phyloP scores from a whole-genome alignment of 2,329 filamentous ascomycete species.

The Pestalotiopsis sp. region DNA sequence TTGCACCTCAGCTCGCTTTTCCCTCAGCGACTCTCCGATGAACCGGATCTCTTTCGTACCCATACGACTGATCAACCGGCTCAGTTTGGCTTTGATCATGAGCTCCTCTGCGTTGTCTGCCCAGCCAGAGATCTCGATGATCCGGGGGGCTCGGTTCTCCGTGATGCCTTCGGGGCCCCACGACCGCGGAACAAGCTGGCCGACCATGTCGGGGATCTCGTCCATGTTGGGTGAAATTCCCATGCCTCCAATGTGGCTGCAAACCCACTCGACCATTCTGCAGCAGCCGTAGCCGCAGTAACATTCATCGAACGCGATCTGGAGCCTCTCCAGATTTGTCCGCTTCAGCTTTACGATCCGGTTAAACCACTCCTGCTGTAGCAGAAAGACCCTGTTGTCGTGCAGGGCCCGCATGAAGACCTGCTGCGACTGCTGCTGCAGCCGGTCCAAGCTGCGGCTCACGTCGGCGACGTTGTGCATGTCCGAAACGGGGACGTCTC shows the following conservation, averaged over 20 bases:
- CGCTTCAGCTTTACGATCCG: too few species aligned
- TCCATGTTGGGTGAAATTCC: neutral
- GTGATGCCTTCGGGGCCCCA: too few species aligned
- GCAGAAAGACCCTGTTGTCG: too few species aligned
- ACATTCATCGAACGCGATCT: slow-evolving; percentile 1
- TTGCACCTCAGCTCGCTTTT: too few species aligned
- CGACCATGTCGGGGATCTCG: neutral
- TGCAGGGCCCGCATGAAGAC: too few species aligned
- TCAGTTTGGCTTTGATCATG: neutral
- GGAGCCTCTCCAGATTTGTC: neutral
- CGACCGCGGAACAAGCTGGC: neutral
- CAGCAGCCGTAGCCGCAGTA: neutral
- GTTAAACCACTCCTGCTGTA: too few species aligned
- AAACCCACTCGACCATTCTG: neutral
- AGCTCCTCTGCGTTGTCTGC: neutral
- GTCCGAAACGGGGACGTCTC: neutral
- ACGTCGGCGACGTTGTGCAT: neutral
- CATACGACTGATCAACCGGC: too few species aligned
- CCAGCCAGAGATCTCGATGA: neutral
- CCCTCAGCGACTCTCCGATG: too few species aligned
- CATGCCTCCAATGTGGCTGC: neutral
- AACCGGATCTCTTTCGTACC: too few species aligned
- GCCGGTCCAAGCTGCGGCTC: too few species aligned
- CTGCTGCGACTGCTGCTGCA: too few species aligned
- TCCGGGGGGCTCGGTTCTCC: neutral